Percentiles rank a stretch among this genome's conserved stretches.
phyloP scores from a whole-genome alignment of 257 asterid species.

The Fraxinus cuspidata region DNA sequence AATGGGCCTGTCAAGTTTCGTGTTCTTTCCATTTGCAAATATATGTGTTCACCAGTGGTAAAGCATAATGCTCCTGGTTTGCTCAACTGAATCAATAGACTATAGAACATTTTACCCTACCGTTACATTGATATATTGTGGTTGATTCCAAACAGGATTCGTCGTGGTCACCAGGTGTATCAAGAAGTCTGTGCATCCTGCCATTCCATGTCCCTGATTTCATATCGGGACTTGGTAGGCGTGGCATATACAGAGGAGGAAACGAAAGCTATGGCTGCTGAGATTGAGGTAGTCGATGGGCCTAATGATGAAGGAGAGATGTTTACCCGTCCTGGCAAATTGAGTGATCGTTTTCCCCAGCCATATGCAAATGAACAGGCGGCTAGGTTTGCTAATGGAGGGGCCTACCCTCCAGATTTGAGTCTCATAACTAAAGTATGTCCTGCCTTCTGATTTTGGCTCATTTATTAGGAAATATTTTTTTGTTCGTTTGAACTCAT shows the following conservation, averaged over 20 bases:
- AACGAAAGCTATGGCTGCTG: conserved; percentile 91
- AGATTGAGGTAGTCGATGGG: conserved; percentile 88
- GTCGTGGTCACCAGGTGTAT: conserved; percentile 79
- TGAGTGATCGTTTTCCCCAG: conserved; percentile 86
- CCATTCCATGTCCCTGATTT: conserved; percentile 76
- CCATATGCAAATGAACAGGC: conserved; percentile 85
- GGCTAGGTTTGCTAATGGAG: conserved; percentile 93
- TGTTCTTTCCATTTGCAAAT: background rate
- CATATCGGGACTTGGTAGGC: conserved; percentile 79
- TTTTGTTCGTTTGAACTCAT: conserved; percentile 22
- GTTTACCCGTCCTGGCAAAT: conserved; percentile 88
- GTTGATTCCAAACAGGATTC: conserved; percentile 51
- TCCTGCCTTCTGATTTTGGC: conserved; percentile 16
- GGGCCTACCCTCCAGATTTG: conserved; percentile 93
- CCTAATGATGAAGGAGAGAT: conserved; percentile 96
- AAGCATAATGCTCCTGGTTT: background rate
- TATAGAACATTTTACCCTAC: conserved; percentile 2
- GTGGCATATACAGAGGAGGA: conserved; percentile 93
- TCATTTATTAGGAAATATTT: conserved; percentile 4
- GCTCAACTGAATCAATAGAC: background rate
- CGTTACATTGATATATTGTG: conserved; percentile 26
- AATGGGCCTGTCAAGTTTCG: background rate
- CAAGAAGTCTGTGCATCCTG: conserved; percentile 84
- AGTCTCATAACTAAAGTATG: conserved; percentile 87
- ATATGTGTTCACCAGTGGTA: background rate